phyloP scores from a whole-genome alignment of 176 grass and related monocot species.

The Oryza nivara region DNA sequence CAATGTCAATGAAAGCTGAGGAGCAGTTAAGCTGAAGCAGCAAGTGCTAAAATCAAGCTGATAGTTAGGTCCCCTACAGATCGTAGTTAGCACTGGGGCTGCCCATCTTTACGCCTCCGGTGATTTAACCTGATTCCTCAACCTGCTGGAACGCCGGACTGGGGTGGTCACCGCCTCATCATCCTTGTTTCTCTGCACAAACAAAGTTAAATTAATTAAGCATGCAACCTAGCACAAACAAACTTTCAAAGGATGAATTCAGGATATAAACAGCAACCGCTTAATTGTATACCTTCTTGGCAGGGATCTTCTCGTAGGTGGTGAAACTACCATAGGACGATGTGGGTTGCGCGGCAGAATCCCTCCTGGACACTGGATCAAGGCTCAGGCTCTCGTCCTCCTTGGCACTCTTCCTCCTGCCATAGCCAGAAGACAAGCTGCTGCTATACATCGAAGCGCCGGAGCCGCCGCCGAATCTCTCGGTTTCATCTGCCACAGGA shows the following conservation, averaged over 20 bases:
- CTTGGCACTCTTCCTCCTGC: slow-evolving; percentile 34
- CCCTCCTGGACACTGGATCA: slow-evolving; percentile 54
- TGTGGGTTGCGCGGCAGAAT: slow-evolving; percentile 56
- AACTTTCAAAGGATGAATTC: not conserved
- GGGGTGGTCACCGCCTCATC: slow-evolving; percentile 87
- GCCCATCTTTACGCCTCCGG: slow-evolving; percentile 40
- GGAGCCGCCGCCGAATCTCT: slow-evolving; percentile 44
- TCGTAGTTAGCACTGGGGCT: slow-evolving; percentile 18
- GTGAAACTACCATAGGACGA: slow-evolving; percentile 83
- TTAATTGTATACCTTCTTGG: slow-evolving; percentile 69
- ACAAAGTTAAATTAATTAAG: not conserved
- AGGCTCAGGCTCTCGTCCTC: slow-evolving; percentile 37
- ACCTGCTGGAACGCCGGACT: slow-evolving; percentile 78
- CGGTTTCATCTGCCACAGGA: slow-evolving; percentile 39
- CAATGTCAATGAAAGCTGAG: not conserved
- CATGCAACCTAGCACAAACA: not conserved
- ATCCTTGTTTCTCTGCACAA: slow-evolving; percentile 58
- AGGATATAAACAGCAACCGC: not conserved
- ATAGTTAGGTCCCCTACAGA: slow-evolving; percentile 39
- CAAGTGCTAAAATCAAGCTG: slow-evolving; percentile 34
- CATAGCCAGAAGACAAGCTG: slow-evolving; percentile 50
- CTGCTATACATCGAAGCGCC: slow-evolving; percentile 65
- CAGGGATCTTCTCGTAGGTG: slow-evolving; percentile 71
- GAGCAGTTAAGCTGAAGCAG: not conserved
- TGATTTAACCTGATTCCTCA: slow-evolving; percentile 56